Base-by-base conservation (phyloP, 2,329 filamentous ascomycete genomes). In the Penicillium oxalicum region DNA sequence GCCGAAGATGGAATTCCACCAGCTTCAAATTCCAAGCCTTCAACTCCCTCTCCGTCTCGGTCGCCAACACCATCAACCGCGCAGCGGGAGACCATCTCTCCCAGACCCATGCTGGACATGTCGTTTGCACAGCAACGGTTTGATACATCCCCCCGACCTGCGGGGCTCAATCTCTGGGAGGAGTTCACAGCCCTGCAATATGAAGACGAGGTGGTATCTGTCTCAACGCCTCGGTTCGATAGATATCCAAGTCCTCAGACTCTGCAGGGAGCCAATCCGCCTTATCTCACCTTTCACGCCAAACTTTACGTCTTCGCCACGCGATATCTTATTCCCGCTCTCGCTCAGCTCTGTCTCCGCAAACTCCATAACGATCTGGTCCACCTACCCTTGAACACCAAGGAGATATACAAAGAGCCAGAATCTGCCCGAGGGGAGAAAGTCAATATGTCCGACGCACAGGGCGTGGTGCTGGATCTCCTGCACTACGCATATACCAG, bases 301-400 rank as follows among this genome's bases (percentile, higher is more conserved):
- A 71, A 72, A 56, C 50, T 72, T 40, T 71, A 72, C 51, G 65
- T 70, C 49, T 71, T 72, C 47, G 68, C 69, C n/a, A 68, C 67
- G 2, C 66, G 66, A 42, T 72, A 69, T 55, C 56, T 71, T 38
- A 69, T 72, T 47, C 65, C 67, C 3, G 64, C 63, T 11, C 63
- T 72, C 26, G 68, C 68, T 2, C 66, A 71, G 46, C 60, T 71
- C 29, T 68, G 67, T 52, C 63, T 72, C 5, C 63, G 64, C 42
- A 71, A 71, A 53, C 56, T 72, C 4, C 70, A 72, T 42, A 51
- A 54, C 4, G 67, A 70, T 43, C 63, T 72, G 2, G 39, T 69
- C 33, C 52, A 59, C 25, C 58, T 71, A 27, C 54, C 59, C 1
- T 62, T 70, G 18, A 18, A 18, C 18, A 18, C 18, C 32, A 48